phyloP scores from a whole-genome alignment of 768 basidiomycete species.

The Arthromyces matolae region DNA sequence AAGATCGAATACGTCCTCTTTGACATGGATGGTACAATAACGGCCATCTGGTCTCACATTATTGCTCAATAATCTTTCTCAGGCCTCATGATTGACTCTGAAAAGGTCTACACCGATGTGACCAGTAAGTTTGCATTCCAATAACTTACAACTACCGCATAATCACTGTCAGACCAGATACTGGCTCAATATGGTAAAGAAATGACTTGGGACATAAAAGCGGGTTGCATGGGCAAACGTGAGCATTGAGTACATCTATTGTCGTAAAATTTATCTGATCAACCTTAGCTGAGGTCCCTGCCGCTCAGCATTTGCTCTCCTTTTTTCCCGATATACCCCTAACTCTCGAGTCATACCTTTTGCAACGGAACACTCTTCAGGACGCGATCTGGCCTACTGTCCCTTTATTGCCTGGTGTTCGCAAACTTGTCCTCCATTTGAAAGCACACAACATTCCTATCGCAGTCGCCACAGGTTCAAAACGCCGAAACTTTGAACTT shows the following conservation, averaged over 20 bases:
- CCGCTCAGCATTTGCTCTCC: slow-evolving; percentile 66
- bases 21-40: slow-evolving; percentile 62
- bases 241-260: slow-evolving; percentile 12
- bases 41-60: not conserved
- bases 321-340: slow-evolving; percentile 74
- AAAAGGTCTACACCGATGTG: slow-evolving; percentile 71
- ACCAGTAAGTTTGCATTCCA: slow-evolving; percentile 52
- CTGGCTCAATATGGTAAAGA: slow-evolving; percentile 66
- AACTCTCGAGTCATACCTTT: slow-evolving; percentile 55
- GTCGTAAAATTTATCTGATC: not conserved
- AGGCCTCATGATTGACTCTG: slow-evolving; percentile 78
- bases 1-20: slow-evolving; percentile 64
- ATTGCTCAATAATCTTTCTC: not conserved
- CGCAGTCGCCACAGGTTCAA: slow-evolving; percentile 77
- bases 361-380: slow-evolving; percentile 52
- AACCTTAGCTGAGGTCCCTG: slow-evolving; percentile 56
- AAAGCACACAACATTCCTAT: slow-evolving; percentile 67
- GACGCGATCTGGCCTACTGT: slow-evolving; percentile 68
- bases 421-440: slow-evolving; percentile 68
- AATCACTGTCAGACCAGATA: slow-evolving; percentile 57
- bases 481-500: slow-evolving; percentile 56
- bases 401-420: slow-evolving; percentile 68
- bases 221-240: slow-evolving; percentile 89
- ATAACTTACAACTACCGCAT: slow-evolving; percentile 1
- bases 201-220: slow-evolving; percentile 89